Evolutionary conservation across 371 early-diverging fungal genomes (phyloP).

Genomic region (Chytridiales sp.): DNA sequence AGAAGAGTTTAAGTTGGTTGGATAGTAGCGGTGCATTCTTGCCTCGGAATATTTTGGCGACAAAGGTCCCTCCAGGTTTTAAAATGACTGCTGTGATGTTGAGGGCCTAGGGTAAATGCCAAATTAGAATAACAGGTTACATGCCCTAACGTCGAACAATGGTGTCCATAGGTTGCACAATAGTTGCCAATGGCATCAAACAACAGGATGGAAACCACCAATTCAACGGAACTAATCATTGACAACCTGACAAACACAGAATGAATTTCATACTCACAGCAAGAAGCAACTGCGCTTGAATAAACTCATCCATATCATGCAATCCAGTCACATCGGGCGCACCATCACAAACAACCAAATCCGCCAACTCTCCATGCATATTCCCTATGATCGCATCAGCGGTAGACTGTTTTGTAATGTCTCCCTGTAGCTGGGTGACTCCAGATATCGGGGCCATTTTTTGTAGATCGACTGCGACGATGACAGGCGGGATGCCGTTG

Average conservation of each 20-base stretch:
- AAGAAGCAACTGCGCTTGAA: conserved; percentile 92
- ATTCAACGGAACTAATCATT: too few species aligned
- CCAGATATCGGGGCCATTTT: conserved; percentile 95
- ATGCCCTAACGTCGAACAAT: not conserved
- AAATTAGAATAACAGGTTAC: not conserved
- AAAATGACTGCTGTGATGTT: conserved; percentile 92
- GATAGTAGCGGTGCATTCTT: conserved; percentile 87
- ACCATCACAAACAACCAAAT: conserved; percentile 86
- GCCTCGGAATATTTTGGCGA: conserved; percentile 96
- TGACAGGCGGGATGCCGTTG: conserved; percentile 56
- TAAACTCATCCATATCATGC: conserved; percentile 99
- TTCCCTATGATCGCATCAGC: conserved; percentile 84
- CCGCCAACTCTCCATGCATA: conserved; percentile 87
- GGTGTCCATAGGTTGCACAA: not conserved
- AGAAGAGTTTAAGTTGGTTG: conserved; percentile 90
- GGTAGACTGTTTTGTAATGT: conserved; percentile 95
- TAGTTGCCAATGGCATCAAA: not conserved
- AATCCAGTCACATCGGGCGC: conserved; percentile 99
- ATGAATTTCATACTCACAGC: conserved; percentile 55
- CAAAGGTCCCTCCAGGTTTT: conserved; percentile 87
- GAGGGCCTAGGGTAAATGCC: conserved; percentile 66
- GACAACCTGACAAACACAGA: not conserved
- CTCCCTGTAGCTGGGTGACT: conserved; percentile 94
- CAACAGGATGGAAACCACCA: too few species aligned
- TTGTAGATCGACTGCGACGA: conserved; percentile 98